A percentile compares a stretch with the other conserved stretches of the same genome.
Evolutionary conservation across 768 basidiomycete genomes (phyloP).

Genomic region (Mycena galopus): DNA sequence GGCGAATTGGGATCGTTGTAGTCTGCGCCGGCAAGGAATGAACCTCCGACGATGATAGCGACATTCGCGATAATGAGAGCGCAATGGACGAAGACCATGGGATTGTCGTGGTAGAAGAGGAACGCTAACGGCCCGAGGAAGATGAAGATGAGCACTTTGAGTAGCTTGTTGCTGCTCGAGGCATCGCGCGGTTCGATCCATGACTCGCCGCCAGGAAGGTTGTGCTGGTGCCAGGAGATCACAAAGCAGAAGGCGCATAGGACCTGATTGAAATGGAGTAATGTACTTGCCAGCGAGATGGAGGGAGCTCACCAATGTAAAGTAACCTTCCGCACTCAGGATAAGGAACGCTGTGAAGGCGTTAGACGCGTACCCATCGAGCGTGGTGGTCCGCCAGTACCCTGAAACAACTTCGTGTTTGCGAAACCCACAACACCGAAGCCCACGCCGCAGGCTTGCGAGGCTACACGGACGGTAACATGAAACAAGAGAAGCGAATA

Average conservation of each 20-base stretch:
- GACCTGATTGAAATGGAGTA: neutral
- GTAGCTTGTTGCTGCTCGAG: neutral
- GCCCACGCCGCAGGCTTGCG: constrained; percentile 26
- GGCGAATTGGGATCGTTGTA: constrained; percentile 23
- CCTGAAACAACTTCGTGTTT: constrained; percentile 17
- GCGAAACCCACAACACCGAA: constrained; percentile 18
- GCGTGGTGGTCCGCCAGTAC: too few relatives aligned
- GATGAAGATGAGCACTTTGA: constrained; percentile 10
- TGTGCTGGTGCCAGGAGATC: constrained; percentile 34
- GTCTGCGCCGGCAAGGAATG: constrained; percentile 44
- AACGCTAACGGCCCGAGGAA: constrained; percentile 43
- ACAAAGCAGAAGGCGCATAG: constrained; percentile 33
- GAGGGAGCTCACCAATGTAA: constrained; percentile 13
- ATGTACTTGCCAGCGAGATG: neutral
- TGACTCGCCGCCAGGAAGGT: constrained; percentile 41
- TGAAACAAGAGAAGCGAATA: constrained; percentile 27
- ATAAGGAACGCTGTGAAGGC: constrained; percentile 17
- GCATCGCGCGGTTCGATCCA: constrained; percentile 49
- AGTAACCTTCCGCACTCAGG: constrained; percentile 31
- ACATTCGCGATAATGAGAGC: constrained; percentile 48
- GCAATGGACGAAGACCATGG: constrained; percentile 48
- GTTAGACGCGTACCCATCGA: too few relatives aligned
- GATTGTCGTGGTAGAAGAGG: constrained; percentile 37
- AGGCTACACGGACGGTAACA: constrained; percentile 27
- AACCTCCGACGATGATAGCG: constrained; percentile 49